Conservation (phyloP, 129 eudicot species). For the Kitagawia praeruptora region DNA sequence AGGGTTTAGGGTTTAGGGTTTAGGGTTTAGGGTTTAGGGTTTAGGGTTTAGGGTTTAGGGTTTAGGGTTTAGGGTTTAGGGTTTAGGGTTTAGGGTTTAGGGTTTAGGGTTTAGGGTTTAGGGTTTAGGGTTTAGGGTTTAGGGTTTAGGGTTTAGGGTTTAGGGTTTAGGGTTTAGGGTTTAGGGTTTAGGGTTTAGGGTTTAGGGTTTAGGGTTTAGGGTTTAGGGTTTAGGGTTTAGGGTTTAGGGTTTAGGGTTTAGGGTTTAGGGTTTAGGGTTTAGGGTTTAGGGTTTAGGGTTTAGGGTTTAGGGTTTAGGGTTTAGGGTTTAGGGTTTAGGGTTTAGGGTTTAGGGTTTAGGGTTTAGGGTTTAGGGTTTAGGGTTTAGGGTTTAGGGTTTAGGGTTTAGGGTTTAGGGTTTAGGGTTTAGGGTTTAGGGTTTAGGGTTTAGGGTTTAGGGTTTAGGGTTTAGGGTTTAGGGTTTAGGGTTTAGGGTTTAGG, state of each 20-base stretch:
- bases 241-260: slow-evolving; percentile 12
- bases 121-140: background rate
- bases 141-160: background rate
- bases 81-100: background rate
- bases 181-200: background rate
- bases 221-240: slow-evolving; percentile 19
- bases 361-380: slow-evolving; percentile 6
- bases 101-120: background rate
- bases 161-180: slow-evolving; percentile 5
- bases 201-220: slow-evolving; percentile 10
- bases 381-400: too few relatives aligned
- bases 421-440: slow-evolving; percentile 23
- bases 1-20: background rate
- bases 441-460: slow-evolving; percentile 16
- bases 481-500: slow-evolving; percentile 16
- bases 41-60: background rate
- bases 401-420: slow-evolving; percentile 11
- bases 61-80: background rate
- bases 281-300: background rate
- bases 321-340: slow-evolving; percentile 26
- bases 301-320: slow-evolving; percentile 19
- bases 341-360: slow-evolving; percentile 15
- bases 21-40: background rate
- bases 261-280: slow-evolving; percentile 19
- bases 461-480: slow-evolving; percentile 26